These are phyloP conservation scores for Fragaria ananassa DNA, from an alignment of 306 rosid species.

Conservation along the genomic window DNA sequence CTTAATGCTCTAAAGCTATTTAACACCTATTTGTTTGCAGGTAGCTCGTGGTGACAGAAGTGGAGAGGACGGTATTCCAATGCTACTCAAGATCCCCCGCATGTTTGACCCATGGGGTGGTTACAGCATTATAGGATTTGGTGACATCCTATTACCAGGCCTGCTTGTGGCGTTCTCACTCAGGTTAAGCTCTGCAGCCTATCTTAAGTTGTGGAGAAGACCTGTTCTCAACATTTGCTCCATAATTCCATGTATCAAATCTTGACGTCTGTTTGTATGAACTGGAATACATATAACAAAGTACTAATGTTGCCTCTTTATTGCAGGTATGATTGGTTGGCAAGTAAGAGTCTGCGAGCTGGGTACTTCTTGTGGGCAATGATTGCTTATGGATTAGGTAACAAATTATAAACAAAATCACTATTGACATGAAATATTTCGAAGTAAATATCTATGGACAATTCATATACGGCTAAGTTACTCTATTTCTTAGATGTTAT, in stretches of 20 bases:
- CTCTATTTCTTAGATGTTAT: neutral
- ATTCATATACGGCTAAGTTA: neutral
- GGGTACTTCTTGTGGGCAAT: conserved; percentile 97
- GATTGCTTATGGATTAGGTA: conserved; percentile 94
- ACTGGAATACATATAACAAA: neutral
- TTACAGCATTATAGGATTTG: conserved; percentile 94
- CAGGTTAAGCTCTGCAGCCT: conserved; percentile 45
- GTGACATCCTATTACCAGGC: conserved; percentile 96
- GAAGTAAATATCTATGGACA: neutral
- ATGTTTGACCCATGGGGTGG: conserved; percentile 97
- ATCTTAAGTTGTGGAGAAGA: conserved; percentile 17
- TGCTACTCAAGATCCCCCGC: conserved; percentile 92
- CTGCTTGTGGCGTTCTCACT: conserved; percentile 85
- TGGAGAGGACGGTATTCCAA: conserved; percentile 95
- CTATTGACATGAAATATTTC: conserved; percentile 8
- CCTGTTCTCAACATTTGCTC: neutral
- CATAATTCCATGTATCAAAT: conserved; percentile 5
- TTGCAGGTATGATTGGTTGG: conserved; percentile 89
- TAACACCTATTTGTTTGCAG: conserved; percentile 32
- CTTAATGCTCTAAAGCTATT: conserved; percentile 9
- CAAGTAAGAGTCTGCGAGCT: conserved; percentile 59
- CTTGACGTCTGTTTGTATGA: neutral
- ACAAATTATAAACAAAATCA: conserved; percentile 26
- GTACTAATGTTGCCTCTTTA: neutral
- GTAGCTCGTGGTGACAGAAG: conserved; percentile 90